phyloP scores from a whole-genome alignment of 2,329 filamentous ascomycete species.

The Pseudogymnoascus verrucosus region DNA sequence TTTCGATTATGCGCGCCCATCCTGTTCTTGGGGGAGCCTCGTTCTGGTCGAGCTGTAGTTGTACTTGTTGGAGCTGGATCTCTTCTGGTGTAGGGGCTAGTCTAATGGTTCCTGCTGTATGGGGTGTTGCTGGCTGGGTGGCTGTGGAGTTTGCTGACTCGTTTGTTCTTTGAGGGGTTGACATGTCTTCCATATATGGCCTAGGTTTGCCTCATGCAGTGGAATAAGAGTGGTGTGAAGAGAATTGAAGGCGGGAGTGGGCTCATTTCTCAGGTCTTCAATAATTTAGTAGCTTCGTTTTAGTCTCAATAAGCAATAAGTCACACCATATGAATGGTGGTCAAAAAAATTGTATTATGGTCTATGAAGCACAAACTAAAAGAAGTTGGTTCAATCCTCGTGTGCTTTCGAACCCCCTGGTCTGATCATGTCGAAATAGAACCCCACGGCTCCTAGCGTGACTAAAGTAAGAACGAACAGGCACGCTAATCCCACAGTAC shows the following conservation, averaged over 20 bases:
- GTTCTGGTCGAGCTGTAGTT: neutral
- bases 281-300: neutral
- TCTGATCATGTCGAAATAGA: neutral
- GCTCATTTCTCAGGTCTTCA: neutral
- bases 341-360: neutral
- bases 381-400: neutral
- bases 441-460: neutral
- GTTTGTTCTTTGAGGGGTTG: neutral
- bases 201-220: neutral
- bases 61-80: neutral
- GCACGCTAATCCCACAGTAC: neutral
- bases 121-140: neutral
- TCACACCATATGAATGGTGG: neutral
- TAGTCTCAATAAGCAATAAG: neutral
- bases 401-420: neutral
- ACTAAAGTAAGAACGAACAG: neutral
- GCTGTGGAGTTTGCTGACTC: neutral
- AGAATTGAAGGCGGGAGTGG: neutral
- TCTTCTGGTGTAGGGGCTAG: neutral
- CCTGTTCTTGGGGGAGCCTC: neutral
- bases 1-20: neutral
- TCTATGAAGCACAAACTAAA: neutral
- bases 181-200: neutral
- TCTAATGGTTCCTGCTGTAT: neutral
- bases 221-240: neutral